phyloP scores from a whole-genome alignment of 2,329 filamentous ascomycete genomes.

The Colletotrichum somersetense region DNA sequence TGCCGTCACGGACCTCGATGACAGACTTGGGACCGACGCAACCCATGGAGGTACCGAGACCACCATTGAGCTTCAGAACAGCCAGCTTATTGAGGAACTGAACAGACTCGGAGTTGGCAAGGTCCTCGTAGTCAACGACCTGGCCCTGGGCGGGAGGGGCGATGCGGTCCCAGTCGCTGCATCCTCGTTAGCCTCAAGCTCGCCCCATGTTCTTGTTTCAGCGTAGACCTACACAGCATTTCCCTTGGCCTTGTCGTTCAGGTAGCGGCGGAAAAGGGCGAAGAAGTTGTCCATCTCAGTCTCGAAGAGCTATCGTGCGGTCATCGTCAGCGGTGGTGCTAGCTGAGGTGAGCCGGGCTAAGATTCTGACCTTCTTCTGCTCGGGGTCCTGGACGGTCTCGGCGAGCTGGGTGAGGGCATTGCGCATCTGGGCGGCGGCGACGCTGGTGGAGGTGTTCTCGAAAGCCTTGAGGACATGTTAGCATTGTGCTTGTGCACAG shows the following conservation, averaged over 20 bases:
- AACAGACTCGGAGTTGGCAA: conserved; percentile 90
- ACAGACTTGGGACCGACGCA: conserved; percentile 99
- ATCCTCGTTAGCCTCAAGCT: conserved; percentile 42
- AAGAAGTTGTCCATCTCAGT: conserved; percentile 99
- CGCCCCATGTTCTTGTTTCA: background rate
- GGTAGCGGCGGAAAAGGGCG: conserved; percentile 95
- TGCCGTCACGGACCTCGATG: conserved; percentile 99
- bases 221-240: conserved; percentile 78
- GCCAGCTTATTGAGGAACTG: conserved; percentile 97
- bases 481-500: conserved; percentile 45
- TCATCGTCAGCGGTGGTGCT: conserved; percentile 37
- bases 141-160: conserved; percentile 92
- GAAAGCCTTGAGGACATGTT: conserved; percentile 79
- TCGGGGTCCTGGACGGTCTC: conserved; percentile 88
- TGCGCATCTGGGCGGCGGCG: conserved; percentile 98
- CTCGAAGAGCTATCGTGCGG: conserved; percentile 80
- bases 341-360: background rate
- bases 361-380: conserved; percentile 79
- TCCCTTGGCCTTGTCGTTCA: conserved; percentile 99
- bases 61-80: conserved; percentile 98
- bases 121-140: conserved; percentile 93
- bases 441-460: conserved; percentile 99
- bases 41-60: conserved; percentile 99
- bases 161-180: conserved; percentile 95
- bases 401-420: conserved; percentile 90